These are phyloP conservation scores for Infundibulicybe gibba DNA, from an alignment of 768 basidiomycete species.

Conservation along the genomic window DNA sequence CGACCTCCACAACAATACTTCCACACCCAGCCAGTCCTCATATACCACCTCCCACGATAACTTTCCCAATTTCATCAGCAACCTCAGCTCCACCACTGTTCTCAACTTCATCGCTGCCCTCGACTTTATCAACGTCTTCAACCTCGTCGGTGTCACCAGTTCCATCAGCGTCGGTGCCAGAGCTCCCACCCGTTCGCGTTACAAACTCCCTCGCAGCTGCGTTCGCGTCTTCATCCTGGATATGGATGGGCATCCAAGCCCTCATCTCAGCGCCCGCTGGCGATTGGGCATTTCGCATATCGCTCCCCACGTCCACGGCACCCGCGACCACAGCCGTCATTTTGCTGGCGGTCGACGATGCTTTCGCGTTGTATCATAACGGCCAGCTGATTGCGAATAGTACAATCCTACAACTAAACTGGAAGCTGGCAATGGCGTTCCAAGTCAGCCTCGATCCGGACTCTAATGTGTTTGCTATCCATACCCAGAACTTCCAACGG, in stretches of 20 bases:
- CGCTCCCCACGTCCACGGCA: constrained; percentile 13
- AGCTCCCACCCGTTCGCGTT: background rate
- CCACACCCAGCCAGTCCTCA: too few species aligned
- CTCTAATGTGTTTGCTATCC: constrained; percentile 21
- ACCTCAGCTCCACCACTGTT: too few species aligned
- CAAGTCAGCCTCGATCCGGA: constrained; percentile 10
- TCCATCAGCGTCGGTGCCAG: too few species aligned
- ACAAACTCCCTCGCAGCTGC: constrained; percentile 13
- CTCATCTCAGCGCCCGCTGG: constrained; percentile 15
- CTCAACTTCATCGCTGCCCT: too few species aligned
- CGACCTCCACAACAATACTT: too few species aligned
- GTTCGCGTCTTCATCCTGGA: constrained; percentile 20
- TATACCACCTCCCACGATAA: too few species aligned
- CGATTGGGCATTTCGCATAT: constrained; percentile 21
- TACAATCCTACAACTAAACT: constrained; percentile 15
- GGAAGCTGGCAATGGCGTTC: constrained; percentile 22
- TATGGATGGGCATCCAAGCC: constrained; percentile 21
- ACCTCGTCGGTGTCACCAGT: too few species aligned
- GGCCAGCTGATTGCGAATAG: constrained; percentile 18
- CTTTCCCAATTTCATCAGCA: too few species aligned
- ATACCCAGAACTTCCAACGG: constrained; percentile 15
- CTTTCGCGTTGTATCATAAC: constrained; percentile 23
- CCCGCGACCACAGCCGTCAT: constrained; percentile 17
- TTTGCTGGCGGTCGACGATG: constrained; percentile 22
- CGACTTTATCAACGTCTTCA: too few species aligned